A percentile compares a stretch with the other conserved stretches of the same genome.
These are phyloP conservation scores for Aspergillus fumigatiaffinis DNA, from an alignment of 2,329 filamentous ascomycete genomes.

Conservation along the genomic window DNA sequence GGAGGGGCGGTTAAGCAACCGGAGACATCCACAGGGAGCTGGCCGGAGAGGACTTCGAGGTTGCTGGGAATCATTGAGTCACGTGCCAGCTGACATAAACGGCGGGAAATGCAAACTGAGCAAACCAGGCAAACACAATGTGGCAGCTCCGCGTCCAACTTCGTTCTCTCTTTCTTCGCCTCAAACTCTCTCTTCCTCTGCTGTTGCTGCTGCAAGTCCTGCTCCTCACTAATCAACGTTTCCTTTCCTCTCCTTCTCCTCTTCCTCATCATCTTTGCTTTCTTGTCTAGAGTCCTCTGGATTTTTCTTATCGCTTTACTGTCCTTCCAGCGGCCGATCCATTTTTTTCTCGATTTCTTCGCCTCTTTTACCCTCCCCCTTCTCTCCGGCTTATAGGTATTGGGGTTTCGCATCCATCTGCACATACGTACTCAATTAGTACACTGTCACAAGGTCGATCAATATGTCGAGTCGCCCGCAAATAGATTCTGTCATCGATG, in stretches of 20 bases:
- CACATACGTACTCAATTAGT: conserved; percentile 16
- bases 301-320: conserved; percentile 8
- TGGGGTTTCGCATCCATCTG: conserved; percentile 22
- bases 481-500: conserved; percentile 48
- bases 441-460: conserved; percentile 20
- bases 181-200: conserved; percentile 17
- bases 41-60: conserved; percentile 22
- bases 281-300: conserved; percentile 9
- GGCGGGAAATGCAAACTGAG: conserved; percentile 13
- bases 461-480: conserved; percentile 44
- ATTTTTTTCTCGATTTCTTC: conserved; percentile 22
- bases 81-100: conserved; percentile 19
- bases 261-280: conserved; percentile 8
- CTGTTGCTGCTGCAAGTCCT: conserved; percentile 6
- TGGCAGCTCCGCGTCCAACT: conserved; percentile 13
- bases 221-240: conserved; percentile 8
- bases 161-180: conserved; percentile 20
- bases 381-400: conserved; percentile 15
- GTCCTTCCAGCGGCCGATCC: not conserved
- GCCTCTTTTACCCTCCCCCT: conserved; percentile 15
- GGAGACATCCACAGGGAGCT: conserved; percentile 12
- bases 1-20: conserved; percentile 12
- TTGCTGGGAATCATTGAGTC: conserved; percentile 18
- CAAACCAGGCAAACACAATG: conserved; percentile 21
- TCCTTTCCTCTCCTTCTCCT: conserved; percentile 16